These are phyloP conservation scores for Dactylellina drechsleri DNA, from an alignment of 2,329 filamentous ascomycete species.

Conservation along the genomic window DNA sequence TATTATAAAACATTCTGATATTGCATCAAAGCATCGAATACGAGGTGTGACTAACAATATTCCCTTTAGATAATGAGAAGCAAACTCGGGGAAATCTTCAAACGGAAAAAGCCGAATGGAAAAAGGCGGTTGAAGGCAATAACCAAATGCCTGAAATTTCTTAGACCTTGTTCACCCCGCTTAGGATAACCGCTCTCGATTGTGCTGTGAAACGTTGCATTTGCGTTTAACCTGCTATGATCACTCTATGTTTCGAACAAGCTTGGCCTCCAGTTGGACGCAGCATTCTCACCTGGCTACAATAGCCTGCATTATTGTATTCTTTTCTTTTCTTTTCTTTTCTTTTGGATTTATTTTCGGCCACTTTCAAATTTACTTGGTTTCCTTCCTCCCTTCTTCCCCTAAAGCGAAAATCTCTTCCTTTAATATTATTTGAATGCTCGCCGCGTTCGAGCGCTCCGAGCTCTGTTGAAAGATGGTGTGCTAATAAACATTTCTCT, in stretches of 20 bases:
- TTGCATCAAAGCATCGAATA: constrained; percentile 2
- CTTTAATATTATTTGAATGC: constrained; percentile 2
- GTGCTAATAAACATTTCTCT: constrained; percentile 42
- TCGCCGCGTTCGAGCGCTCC: no score
- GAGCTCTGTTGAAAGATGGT: constrained; percentile 23
- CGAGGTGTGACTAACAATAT: constrained; percentile 2
- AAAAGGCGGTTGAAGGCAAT: constrained; percentile 24
- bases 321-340: constrained; percentile 24
- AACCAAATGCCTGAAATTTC: constrained; percentile 41
- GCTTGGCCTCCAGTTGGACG: neutral
- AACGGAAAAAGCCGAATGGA: constrained; percentile 35
- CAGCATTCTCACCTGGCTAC: neutral
- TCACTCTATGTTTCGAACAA: neutral
- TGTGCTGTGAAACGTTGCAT: constrained; percentile 26
- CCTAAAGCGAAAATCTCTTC: neutral
- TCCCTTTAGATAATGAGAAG: constrained; percentile 12
- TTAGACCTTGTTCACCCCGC: constrained; percentile 12
- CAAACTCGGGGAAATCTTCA: constrained; percentile 27
- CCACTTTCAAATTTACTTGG: no score
- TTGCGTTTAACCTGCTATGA: constrained; percentile 5
- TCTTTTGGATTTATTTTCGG: neutral
- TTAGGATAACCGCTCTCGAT: constrained; percentile 26
- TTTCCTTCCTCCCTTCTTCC: no score
- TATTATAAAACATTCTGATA: neutral
- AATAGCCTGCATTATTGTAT: neutral